phyloP scores from a whole-genome alignment of 2,329 filamentous ascomycete species.

The Thermothelomyces thermophilus region DNA sequence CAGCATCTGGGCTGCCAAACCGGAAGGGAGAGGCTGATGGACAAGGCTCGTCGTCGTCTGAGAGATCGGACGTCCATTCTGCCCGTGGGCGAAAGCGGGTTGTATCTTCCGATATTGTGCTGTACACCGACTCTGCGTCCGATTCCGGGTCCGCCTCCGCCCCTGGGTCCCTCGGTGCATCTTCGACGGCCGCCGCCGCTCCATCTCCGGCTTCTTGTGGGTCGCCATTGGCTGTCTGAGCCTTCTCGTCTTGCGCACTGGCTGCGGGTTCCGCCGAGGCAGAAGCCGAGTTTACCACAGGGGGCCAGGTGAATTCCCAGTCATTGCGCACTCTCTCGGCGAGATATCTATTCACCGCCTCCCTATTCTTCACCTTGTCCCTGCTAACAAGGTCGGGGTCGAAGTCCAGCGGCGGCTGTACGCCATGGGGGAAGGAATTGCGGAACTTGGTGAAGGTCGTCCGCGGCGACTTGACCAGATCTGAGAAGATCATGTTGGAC shows the following conservation, averaged over 20 bases:
- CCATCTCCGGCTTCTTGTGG: slow-evolving; percentile 7
- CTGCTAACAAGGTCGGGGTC: slow-evolving; percentile 55
- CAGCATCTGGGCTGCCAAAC: slow-evolving; percentile 44
- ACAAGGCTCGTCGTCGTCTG: slow-evolving; percentile 38
- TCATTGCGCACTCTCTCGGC: slow-evolving; percentile 49
- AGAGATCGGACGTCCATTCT: slow-evolving; percentile 54
- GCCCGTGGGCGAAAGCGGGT: slow-evolving; percentile 43
- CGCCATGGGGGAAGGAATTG: slow-evolving; percentile 31
- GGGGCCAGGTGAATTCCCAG: slow-evolving; percentile 56
- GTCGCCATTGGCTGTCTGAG: not conserved
- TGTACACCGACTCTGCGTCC: slow-evolving; percentile 47
- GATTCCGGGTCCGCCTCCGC: slow-evolving; percentile 40
- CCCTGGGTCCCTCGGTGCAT: slow-evolving; percentile 27
- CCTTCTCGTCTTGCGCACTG: not conserved
- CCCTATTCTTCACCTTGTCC: slow-evolving; percentile 57
- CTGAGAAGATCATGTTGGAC: slow-evolving; percentile 51
- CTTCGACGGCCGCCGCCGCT: slow-evolving; percentile 15
- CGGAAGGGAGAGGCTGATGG: slow-evolving; percentile 39
- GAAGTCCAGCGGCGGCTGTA: slow-evolving; percentile 37
- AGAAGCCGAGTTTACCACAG: slow-evolving; percentile 13
- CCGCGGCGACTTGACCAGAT: slow-evolving; percentile 51
- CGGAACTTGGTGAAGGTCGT: slow-evolving; percentile 48
- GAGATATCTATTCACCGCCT: slow-evolving; percentile 53
- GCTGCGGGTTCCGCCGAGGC: not conserved
- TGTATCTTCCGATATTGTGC: slow-evolving; percentile 50